phyloP scores from a whole-genome alignment of 306 rosid species.

The Heteromeles arbutifolia region DNA sequence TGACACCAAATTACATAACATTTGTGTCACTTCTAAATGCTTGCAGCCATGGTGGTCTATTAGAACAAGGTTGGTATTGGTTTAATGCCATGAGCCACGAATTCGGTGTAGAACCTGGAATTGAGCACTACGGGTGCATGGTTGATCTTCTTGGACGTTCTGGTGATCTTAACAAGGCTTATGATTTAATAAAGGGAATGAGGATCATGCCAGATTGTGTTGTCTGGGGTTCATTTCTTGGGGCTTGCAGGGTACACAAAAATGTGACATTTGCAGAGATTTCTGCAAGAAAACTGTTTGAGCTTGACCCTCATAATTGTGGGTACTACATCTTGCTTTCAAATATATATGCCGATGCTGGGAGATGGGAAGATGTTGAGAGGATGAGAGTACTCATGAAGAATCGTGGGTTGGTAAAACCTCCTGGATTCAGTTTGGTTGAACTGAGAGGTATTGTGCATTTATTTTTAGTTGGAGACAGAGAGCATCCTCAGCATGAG shows the following conservation, averaged over 20 bases:
- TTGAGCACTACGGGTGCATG: constrained; percentile 75
- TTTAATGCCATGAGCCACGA: constrained; percentile 52
- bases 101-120: constrained; percentile 56
- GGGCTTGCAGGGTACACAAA: constrained; percentile 69
- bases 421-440: constrained; percentile 71
- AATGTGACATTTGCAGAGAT: constrained; percentile 66
- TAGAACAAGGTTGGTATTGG: constrained; percentile 76
- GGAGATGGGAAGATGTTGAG: constrained; percentile 71
- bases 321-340: constrained; percentile 75
- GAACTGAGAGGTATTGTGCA: constrained; percentile 69
- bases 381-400: constrained; percentile 61
- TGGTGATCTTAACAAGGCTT: constrained; percentile 57
- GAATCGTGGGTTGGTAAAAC: constrained; percentile 52
- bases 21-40: constrained; percentile 64
- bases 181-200: constrained; percentile 66
- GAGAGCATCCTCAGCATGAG: constrained; percentile 64
- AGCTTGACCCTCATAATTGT: constrained; percentile 62
- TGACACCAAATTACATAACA: constrained; percentile 59
- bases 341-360: constrained; percentile 72
- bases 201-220: constrained; percentile 58
- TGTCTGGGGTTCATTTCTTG: constrained; percentile 76
- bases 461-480: constrained; percentile 67
- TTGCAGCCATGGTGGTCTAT: constrained; percentile 73
- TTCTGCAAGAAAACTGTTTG: constrained; percentile 54
- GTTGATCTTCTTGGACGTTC: constrained; percentile 80